Evolutionary conservation across 108 stramenopile species (phyloP), one percentile per base, ranked within the genome.

Genomic region (Aurantiochytrium sp.): DNA sequence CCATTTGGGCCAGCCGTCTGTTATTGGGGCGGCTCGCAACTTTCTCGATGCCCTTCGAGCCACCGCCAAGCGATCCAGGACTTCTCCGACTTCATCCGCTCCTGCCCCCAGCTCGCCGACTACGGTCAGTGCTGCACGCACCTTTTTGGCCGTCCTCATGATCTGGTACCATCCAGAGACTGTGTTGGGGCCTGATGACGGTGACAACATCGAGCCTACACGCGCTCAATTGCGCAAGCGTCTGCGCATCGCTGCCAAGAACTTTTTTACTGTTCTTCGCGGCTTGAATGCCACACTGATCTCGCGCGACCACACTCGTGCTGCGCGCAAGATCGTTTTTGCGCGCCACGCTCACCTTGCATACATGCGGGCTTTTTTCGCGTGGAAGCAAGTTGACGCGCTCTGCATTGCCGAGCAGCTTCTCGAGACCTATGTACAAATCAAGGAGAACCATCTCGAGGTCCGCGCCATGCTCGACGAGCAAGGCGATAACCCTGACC

Each of bases 381-480:
- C 76, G n/a, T 83, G 76, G 76, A 83, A 83, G 76, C 76, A 83
- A 23, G 76, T 23, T 16, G 76, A 83, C 51, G 76, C 76, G 45
- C 76, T 83, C 25, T n/a, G 45, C 28, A 6, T 83, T 18, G 76
- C 76, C 19, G 76, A 83, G 19, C 49, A 83, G 76, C 51, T 83
- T 18, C 51, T 53, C 49, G 49, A 83, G 51, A 53, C 76, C 16
- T 83, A 83, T 35, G 76, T 83, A 23, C 76, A 83, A 35, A 83
- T 83, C 76, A 47, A 83, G 76, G 49, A 53, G 25, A 83, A 83
- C 51, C 76, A 53, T 23, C 45, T 25, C 49, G 43, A 83, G 19
- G 76, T 83, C n/a, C 49, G 51, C 45, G 45, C 10, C 51, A 47
- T 83, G 49, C 45, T 83, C 49, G 76, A 47, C 23, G 18, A 53